Evolutionary conservation across 2,329 filamentous ascomycete species (phyloP).

Genomic region (Neurospora sp.): DNA sequence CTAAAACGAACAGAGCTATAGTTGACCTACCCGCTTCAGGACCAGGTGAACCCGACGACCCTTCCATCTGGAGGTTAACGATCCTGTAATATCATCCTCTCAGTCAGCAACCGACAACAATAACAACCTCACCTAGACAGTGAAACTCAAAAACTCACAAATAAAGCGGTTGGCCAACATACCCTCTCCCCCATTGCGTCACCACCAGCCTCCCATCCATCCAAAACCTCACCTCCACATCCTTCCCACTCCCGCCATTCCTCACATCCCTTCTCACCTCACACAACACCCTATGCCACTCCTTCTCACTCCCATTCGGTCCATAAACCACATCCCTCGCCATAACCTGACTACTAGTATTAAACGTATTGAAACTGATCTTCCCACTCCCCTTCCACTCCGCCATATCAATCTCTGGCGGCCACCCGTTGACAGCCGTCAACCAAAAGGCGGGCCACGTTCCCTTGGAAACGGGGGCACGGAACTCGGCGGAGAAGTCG

Average conservation of each 20-base stretch:
- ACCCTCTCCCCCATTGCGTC: constrained; percentile 40
- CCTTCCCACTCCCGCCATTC: constrained; percentile 27
- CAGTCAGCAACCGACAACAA: not conserved
- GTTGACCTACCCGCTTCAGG: constrained; percentile 20
- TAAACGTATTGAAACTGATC: constrained; percentile 47
- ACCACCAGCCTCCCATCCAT: constrained; percentile 39
- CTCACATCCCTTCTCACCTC: constrained; percentile 28
- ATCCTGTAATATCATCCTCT: constrained; percentile 22
- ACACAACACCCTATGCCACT: constrained; percentile 40
- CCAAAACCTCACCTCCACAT: constrained; percentile 44
- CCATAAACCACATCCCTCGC: constrained; percentile 30
- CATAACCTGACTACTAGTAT: constrained; percentile 35
- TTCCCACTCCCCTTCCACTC: constrained; percentile 52
- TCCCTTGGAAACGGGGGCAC: constrained; percentile 29
- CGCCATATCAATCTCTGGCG: constrained; percentile 50
- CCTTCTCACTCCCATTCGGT: constrained; percentile 28
- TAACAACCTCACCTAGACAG: not conserved
- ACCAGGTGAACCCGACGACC: constrained; percentile 32
- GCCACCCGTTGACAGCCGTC: constrained; percentile 44
- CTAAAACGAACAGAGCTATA: not conserved
- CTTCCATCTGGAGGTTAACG: constrained; percentile 36
- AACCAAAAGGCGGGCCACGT: constrained; percentile 54
- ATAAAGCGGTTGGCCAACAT: constrained; percentile 37
- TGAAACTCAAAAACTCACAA: constrained; percentile 21
- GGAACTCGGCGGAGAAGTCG: constrained; percentile 32